phyloP scores from a whole-genome alignment of 768 basidiomycete genomes.

The Rhizopogon roseolus region DNA sequence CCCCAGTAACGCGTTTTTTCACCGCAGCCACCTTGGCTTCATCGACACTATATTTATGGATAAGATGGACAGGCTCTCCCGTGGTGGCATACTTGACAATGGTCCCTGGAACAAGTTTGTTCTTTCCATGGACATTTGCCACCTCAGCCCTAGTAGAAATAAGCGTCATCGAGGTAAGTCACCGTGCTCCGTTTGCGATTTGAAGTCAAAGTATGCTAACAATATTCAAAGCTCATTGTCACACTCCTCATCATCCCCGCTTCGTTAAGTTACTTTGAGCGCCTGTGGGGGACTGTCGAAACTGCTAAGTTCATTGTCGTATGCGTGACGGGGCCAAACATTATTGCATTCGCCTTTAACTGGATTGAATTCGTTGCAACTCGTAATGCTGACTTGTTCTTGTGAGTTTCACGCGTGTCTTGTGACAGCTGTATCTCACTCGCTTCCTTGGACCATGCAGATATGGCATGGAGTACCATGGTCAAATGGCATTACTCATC shows the following conservation, averaged over 20 bases:
- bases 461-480: slow-evolving; percentile 86
- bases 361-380: slow-evolving; percentile 80
- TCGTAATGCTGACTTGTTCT: slow-evolving; percentile 67
- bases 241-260: slow-evolving; percentile 77
- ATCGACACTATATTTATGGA: slow-evolving; percentile 60
- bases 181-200: slow-evolving; percentile 6
- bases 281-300: slow-evolving; percentile 89
- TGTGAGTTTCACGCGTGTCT: slow-evolving; percentile 47
- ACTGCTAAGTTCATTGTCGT: slow-evolving; percentile 81
- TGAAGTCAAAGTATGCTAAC: slow-evolving; percentile 3
- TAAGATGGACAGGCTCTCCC: slow-evolving; percentile 48
- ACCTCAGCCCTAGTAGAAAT: slow-evolving; percentile 87
- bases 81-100: slow-evolving; percentile 67
- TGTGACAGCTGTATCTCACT: slow-evolving; percentile 8
- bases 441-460: slow-evolving; percentile 34
- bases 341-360: slow-evolving; percentile 84
- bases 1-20: slow-evolving; percentile 74
- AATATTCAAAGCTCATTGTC: slow-evolving; percentile 56
- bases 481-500: slow-evolving; percentile 88
- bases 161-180: slow-evolving; percentile 72
- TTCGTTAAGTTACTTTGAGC: slow-evolving; percentile 85
- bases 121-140: slow-evolving; percentile 92
- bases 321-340: slow-evolving; percentile 74
- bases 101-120: slow-evolving; percentile 75
- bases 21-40: slow-evolving; percentile 54